These are phyloP conservation scores for Chimonanthus praecox DNA, from an alignment of 164 flowering plant genomes.

Conservation along the genomic window DNA sequence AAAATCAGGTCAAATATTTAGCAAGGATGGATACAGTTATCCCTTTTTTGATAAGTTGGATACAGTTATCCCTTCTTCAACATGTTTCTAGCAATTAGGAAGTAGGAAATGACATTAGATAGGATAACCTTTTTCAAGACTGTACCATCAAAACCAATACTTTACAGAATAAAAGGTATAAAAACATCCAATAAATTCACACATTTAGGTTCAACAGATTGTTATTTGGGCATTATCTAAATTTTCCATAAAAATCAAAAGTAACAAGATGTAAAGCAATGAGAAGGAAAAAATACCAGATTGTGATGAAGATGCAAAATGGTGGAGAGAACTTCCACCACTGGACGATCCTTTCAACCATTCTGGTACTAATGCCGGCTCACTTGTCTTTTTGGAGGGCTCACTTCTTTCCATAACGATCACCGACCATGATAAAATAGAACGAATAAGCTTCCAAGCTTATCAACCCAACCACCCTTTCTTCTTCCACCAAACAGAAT, in stretches of 20 bases:
- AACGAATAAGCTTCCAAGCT: slow-evolving; percentile 2
- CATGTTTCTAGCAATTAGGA: background rate
- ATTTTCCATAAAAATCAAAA: background rate
- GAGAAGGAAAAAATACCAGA: slow-evolving; percentile 42
- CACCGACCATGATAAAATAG: slow-evolving; percentile 39
- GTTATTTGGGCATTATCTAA: background rate
- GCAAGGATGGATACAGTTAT: background rate
- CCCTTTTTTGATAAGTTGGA: background rate
- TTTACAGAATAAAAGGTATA: background rate
- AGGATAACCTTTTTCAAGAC: background rate
- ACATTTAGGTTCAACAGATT: background rate
- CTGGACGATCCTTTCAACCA: slow-evolving; percentile 63
- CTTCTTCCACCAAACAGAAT: background rate
- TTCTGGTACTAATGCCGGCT: slow-evolving; percentile 84
- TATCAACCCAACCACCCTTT: slow-evolving; percentile 10
- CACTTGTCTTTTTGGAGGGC: slow-evolving; percentile 17
- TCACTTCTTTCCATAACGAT: slow-evolving; percentile 65
- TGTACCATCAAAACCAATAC: background rate
- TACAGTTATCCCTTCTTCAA: background rate
- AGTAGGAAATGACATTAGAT: background rate
- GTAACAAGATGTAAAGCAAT: background rate
- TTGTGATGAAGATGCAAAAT: slow-evolving; percentile 42
- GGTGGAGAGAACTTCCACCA: slow-evolving; percentile 53
- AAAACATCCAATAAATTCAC: background rate
- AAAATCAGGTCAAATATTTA: no score